phyloP scores from a whole-genome alignment of 169 alveolate genomes.

The Plasmodium blacklocki region DNA sequence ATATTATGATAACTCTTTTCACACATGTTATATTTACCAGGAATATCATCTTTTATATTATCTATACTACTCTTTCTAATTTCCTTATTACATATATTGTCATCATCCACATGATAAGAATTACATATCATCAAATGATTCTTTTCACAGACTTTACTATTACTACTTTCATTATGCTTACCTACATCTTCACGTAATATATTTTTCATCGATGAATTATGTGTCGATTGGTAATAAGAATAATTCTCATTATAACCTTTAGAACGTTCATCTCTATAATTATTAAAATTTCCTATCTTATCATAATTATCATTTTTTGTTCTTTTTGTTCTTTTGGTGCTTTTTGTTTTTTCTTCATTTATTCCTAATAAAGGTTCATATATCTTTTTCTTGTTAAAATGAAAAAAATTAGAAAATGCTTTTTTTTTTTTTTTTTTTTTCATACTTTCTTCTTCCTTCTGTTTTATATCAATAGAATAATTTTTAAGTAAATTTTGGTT shows the following conservation, averaged over 20 bases:
- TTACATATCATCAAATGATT: too few species aligned
- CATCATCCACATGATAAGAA: neutral
- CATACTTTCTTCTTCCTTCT: neutral
- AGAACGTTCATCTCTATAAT: neutral
- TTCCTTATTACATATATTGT: neutral
- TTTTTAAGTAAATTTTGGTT: too few species aligned
- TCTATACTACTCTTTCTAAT: neutral
- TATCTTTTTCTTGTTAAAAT: slow-evolving; percentile 48
- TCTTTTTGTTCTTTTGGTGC: too few species aligned
- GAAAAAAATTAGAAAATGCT: slow-evolving; percentile 26
- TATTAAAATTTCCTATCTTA: neutral
- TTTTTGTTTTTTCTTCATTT: too few species aligned
- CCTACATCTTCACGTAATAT: too few species aligned
- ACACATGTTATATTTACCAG: neutral
- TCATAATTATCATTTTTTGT: neutral
- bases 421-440: slow-evolving; percentile 7
- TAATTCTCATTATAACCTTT: too few species aligned
- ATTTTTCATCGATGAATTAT: too few species aligned
- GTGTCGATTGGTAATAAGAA: too few species aligned
- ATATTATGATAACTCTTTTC: neutral
- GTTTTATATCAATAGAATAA: neutral
- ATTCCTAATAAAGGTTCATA: slow-evolving; percentile 44
- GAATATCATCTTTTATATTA: too few species aligned
- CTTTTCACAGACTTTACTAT: too few species aligned
- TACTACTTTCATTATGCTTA: too few species aligned